Base-by-base conservation (phyloP, 306 rosid genomes). In the Inga oerstediana region DNA sequence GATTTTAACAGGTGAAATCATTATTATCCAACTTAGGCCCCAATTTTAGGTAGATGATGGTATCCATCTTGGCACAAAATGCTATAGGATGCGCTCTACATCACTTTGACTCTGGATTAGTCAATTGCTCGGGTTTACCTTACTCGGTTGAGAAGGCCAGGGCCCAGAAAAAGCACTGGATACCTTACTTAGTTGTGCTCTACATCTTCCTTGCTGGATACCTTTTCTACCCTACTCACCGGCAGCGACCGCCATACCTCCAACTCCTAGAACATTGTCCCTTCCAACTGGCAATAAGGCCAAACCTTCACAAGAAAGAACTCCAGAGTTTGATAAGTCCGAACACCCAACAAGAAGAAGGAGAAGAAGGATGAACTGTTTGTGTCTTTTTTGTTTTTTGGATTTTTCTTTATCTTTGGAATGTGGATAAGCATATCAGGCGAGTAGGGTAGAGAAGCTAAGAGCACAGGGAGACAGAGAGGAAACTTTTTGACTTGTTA, bases 241-340 rank as follows among this genome's bases (percentile, higher is more conserved):
- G 88, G 85, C 82, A 91, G 97, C 79, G 98, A 94, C 80, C 84
- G 90, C 0, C 93, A 94, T 72, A 83, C 89, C 30, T 75, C 96
- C 87, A 90, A 96, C n/a, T 91, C 97, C 0, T 88, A 81, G 92
- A 92, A 94, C 86, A 48, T 91, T 9, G 91, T 67, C 12, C 97
- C 97, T 2, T 66, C 94, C 16, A 75, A 85, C 19, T 94, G 97
- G 98, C 94, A 92, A 58, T 94, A 90, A 71, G 97, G 98, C 2
- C 98, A 94, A 68, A 90, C 98, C 11, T 94, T 90, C 90, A 70
- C 87, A 0, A 97, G 96, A 41, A 91, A 89, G 58, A 94, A 94
- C 74, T 92, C 92, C 84, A 78, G 91, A 41, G 88, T 89, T 79
- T 91, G 72, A 83, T 30, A 3, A 0, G 3, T 5, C 32, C 8